These are phyloP conservation scores for Diaporthe citriasiana DNA, from an alignment of 2,329 filamentous ascomycete genomes.

Conservation along the genomic window DNA sequence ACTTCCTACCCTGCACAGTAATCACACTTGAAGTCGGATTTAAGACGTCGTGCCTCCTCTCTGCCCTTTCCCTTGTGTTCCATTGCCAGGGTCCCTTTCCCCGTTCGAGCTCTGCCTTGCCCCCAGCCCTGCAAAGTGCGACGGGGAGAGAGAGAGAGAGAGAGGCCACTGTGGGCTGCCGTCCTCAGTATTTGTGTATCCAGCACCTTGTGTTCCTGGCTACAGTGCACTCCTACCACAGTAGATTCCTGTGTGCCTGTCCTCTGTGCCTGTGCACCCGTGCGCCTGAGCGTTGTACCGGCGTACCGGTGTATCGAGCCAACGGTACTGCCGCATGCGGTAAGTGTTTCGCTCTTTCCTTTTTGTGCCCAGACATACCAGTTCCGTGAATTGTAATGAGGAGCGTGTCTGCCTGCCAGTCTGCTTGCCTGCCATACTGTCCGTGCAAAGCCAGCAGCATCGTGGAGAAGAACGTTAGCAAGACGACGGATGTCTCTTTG, in stretches of 20 bases:
- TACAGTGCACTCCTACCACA: background rate
- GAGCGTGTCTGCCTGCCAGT: background rate
- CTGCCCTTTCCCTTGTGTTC: conserved; percentile 3
- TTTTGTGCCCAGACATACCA: conserved; percentile 18
- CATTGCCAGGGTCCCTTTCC: background rate
- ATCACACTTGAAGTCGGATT: background rate
- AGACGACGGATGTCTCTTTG: too few species aligned
- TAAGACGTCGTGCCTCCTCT: background rate
- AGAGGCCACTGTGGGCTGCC: background rate
- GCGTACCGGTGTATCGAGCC: background rate
- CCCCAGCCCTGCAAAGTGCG: conserved; percentile 11
- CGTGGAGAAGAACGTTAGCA: too few species aligned
- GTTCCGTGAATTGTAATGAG: background rate
- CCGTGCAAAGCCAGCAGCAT: background rate
- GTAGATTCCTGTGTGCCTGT: background rate
- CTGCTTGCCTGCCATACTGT: background rate
- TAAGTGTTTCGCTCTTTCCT: conserved; percentile 27
- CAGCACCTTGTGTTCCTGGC: background rate
- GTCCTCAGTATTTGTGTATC: background rate
- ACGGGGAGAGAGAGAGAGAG: too few species aligned
- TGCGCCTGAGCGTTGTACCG: conserved; percentile 7
- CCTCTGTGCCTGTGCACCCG: background rate
- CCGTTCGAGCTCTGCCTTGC: conserved; percentile 1
- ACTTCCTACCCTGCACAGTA: background rate
- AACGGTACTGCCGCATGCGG: conserved; percentile 4